These are phyloP conservation scores for Suillus occidentalis DNA, from an alignment of 768 basidiomycete species.

Conservation along the genomic window DNA sequence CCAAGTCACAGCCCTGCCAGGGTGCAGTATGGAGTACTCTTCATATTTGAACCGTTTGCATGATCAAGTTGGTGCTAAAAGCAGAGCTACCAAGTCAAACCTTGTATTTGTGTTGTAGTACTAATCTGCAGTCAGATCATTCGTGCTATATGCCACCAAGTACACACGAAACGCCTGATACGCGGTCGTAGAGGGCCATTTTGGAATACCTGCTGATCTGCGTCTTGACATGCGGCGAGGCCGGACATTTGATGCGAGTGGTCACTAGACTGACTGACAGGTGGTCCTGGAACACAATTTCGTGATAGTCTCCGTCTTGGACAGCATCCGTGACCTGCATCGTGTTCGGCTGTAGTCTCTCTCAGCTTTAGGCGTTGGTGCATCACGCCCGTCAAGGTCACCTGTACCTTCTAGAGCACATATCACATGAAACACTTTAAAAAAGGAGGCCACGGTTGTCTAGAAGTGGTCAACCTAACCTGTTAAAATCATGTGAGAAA, in stretches of 20 bases:
- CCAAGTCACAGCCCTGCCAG: neutral
- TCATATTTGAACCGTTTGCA: neutral
- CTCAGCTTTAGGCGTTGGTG: neutral
- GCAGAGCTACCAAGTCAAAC: neutral
- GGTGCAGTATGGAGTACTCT: neutral
- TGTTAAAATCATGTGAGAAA: neutral
- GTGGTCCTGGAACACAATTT: neutral
- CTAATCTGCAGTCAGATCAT: neutral
- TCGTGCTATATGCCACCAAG: neutral
- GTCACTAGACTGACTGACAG: no score
- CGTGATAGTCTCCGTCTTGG: neutral
- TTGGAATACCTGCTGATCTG: neutral
- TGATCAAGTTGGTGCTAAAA: neutral
- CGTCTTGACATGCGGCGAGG: neutral
- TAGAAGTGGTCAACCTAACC: neutral
- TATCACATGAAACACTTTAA: no score
- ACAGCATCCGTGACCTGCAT: neutral
- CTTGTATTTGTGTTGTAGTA: conserved; percentile 1
- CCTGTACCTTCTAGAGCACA: no score
- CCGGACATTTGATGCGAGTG: neutral
- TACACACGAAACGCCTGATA: neutral
- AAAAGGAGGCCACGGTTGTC: no score
- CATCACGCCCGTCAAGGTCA: neutral
- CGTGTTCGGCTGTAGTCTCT: neutral
- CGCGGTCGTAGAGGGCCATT: neutral